These are phyloP conservation scores for Hericium erinaceus DNA, from an alignment of 768 basidiomycete species.

Conservation along the genomic window DNA sequence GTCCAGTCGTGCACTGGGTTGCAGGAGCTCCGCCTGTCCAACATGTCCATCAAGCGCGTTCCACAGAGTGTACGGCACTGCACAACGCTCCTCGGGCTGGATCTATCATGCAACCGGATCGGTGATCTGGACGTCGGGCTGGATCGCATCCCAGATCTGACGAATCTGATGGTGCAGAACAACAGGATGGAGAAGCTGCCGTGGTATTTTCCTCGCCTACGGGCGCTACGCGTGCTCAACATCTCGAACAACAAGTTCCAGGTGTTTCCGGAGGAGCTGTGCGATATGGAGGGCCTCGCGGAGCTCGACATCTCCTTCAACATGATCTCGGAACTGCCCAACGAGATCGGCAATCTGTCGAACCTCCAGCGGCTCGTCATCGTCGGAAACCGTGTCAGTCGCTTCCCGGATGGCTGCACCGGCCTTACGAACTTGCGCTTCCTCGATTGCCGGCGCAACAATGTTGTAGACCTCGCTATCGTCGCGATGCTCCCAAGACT, in stretches of 20 bases:
- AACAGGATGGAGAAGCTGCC: slow-evolving; percentile 87
- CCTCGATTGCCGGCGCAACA: slow-evolving; percentile 84
- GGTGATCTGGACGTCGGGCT: slow-evolving; percentile 79
- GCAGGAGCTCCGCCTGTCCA: slow-evolving; percentile 75
- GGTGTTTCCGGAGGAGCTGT: slow-evolving; percentile 63
- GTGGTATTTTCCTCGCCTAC: slow-evolving; percentile 71
- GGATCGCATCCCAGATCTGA: slow-evolving; percentile 63
- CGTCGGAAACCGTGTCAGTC: slow-evolving; percentile 76
- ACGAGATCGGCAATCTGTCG: slow-evolving; percentile 61
- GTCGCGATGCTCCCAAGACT: slow-evolving; percentile 65
- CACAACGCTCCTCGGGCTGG: slow-evolving; percentile 64
- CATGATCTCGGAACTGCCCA: slow-evolving; percentile 70
- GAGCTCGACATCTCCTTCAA: slow-evolving; percentile 97
- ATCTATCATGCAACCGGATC: slow-evolving; percentile 88
- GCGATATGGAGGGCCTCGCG: slow-evolving; percentile 58
- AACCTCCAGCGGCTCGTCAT: slow-evolving; percentile 66
- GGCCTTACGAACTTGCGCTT: slow-evolving; percentile 50
- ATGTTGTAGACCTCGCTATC: slow-evolving; percentile 63
- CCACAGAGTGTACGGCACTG: slow-evolving; percentile 78
- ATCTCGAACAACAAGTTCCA: slow-evolving; percentile 95
- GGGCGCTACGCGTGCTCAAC: slow-evolving; percentile 67
- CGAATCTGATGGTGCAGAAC: slow-evolving; percentile 71
- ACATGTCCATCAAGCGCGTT: slow-evolving; percentile 93
- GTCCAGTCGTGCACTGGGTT: slow-evolving; percentile 80
- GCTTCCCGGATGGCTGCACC: slow-evolving; percentile 54